A percentile compares a stretch with the other conserved stretches of the same genome.
Evolutionary conservation across 1,284 basidiomycete genomes (phyloP).

Genomic region (Ustilago xerochloae): DNA sequence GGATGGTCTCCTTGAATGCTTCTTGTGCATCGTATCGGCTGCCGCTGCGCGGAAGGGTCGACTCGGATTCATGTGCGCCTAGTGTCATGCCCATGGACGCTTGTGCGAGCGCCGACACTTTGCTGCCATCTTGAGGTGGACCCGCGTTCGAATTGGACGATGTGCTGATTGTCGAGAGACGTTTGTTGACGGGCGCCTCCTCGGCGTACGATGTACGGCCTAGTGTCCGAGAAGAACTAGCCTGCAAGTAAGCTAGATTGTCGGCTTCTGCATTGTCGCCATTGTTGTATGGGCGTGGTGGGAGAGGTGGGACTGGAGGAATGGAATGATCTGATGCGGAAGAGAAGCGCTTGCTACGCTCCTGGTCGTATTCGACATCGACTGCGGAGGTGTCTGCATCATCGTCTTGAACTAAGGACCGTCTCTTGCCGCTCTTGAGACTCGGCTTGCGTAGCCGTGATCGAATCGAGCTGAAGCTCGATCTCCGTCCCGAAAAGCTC

Average conservation of each 20-base stretch:
- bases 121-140: slow-evolving; percentile 7
- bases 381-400: slow-evolving; percentile 4
- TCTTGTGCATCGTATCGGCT: slow-evolving; percentile 10
- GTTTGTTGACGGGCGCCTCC: neutral
- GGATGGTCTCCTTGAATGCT: slow-evolving; percentile 43
- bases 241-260: slow-evolving; percentile 9
- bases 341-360: slow-evolving; percentile 34
- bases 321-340: slow-evolving; percentile 22
- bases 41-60: neutral
- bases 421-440: slow-evolving; percentile 10
- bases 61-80: slow-evolving; percentile 15
- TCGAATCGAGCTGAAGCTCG: slow-evolving; percentile 41
- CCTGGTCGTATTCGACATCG: slow-evolving; percentile 1
- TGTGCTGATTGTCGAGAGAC: slow-evolving; percentile 8
- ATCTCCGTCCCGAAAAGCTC: slow-evolving; percentile 27
- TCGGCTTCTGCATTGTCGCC: neutral
- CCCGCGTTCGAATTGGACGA: slow-evolving; percentile 8
- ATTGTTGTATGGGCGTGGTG: slow-evolving; percentile 3
- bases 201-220: neutral
- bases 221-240: slow-evolving; percentile 4
- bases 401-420: neutral
- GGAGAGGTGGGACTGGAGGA: slow-evolving; percentile 41
- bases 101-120: slow-evolving; percentile 14
- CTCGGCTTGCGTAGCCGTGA: slow-evolving; percentile 33
- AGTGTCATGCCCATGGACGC: slow-evolving; percentile 25